phyloP scores from a whole-genome alignment of 116 monocot species.

The Posidonia oceanica region DNA sequence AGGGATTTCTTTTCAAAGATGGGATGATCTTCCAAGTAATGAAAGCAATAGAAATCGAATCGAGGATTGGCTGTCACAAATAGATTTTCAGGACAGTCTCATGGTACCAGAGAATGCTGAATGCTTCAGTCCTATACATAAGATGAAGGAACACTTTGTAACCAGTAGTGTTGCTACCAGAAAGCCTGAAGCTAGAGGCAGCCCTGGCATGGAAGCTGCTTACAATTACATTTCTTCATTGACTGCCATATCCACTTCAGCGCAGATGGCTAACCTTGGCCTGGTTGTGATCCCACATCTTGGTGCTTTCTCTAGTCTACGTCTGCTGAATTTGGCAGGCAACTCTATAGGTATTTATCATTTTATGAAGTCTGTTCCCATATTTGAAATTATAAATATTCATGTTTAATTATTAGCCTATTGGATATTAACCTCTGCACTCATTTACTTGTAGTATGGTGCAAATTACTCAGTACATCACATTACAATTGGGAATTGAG shows the following conservation, averaged over 20 bases:
- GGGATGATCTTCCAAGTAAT: slow-evolving; percentile 17
- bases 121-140: slow-evolving; percentile 12
- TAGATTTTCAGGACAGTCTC: slow-evolving; percentile 29
- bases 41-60: slow-evolving; percentile 44
- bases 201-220: slow-evolving; percentile 51
- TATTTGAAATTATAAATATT: background rate
- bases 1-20: slow-evolving; percentile 6
- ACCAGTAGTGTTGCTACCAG: slow-evolving; percentile 7
- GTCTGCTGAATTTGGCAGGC: slow-evolving; percentile 66
- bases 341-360: slow-evolving; percentile 56
- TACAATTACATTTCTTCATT: slow-evolving; percentile 66
- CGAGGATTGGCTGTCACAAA: slow-evolving; percentile 69
- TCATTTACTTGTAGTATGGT: background rate
- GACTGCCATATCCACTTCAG: slow-evolving; percentile 43
- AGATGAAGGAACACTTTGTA: slow-evolving; percentile 9
- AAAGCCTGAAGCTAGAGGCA: slow-evolving; percentile 28
- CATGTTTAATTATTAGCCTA: background rate
- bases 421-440: background rate
- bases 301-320: slow-evolving; percentile 37
- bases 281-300: slow-evolving; percentile 63
- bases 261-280: slow-evolving; percentile 70
- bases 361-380: background rate
- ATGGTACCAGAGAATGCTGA: slow-evolving; percentile 41
- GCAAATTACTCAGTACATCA: background rate
- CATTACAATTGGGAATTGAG: no score